Percentiles rank a stretch among this genome's conserved stretches.
Evolutionary conservation across 2,329 filamentous ascomycete species (phyloP).

Genomic region (Lecanoromycetidae sp.): DNA sequence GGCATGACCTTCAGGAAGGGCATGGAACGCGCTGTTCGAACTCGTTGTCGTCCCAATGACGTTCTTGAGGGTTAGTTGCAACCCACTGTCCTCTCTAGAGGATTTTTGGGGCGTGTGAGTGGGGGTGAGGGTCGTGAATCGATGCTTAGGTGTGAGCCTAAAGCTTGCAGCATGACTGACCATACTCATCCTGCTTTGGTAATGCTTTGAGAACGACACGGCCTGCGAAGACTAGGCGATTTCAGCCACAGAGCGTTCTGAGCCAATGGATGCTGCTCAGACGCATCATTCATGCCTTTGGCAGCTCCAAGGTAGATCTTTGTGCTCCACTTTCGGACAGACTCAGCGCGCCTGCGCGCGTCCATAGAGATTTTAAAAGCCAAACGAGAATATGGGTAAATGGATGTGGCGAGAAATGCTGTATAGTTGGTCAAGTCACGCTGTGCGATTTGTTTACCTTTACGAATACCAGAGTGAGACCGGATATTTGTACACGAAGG

Average conservation of each 20-base stretch:
- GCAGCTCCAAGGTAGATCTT: too few species aligned
- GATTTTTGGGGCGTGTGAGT: background rate
- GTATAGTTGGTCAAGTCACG: too few species aligned
- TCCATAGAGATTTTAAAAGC: too few species aligned
- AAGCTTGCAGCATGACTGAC: constrained; percentile 9
- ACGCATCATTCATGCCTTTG: constrained; percentile 4
- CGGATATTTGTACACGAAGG: too few species aligned
- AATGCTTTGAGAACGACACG: background rate
- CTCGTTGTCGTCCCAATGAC: constrained; percentile 85
- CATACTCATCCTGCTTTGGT: constrained; percentile 8
- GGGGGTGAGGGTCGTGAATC: background rate
- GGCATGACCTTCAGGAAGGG: constrained; percentile 52
- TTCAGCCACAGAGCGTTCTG: background rate
- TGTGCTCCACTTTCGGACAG: too few species aligned
- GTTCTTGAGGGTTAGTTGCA: constrained; percentile 41
- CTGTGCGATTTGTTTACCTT: too few species aligned
- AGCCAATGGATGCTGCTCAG: constrained; percentile 3
- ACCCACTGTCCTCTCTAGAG: constrained; percentile 3
- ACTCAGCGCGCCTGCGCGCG: too few species aligned
- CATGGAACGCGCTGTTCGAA: constrained; percentile 76
- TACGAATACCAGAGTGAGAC: too few species aligned
- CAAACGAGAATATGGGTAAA: too few species aligned
- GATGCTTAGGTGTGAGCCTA: constrained; percentile 12
- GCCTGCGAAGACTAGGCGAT: background rate
- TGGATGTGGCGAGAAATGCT: too few species aligned